Base-by-base conservation (phyloP, 768 basidiomycete genomes). In the Cystobasidium ongulense region DNA sequence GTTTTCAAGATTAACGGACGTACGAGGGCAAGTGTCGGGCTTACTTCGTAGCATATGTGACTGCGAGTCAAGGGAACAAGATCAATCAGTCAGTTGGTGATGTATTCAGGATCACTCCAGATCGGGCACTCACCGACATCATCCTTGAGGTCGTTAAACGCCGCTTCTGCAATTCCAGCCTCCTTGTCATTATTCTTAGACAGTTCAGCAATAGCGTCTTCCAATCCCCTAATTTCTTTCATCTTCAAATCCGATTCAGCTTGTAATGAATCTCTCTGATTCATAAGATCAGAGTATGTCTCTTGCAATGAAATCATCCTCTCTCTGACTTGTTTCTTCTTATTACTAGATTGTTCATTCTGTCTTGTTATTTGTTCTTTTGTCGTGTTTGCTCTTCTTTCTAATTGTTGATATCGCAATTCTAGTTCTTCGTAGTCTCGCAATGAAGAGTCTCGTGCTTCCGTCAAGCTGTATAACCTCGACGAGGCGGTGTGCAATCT, bases 1-100 rank as follows among this genome's bases (percentile, higher is more conserved):
- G 65, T 50, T 21, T 29, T n/a, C 5, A 17, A 67, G 64, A 15
- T 38, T 23, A 13, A 11, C 8, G 15, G 15, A 52, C 3, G 18
- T 11, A 10, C 8, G 2, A 15, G 29, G 15, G 31, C 7, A 35
- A 39, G 38, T n/a, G 29, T 29, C 29, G n/a, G 59, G n/a, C 66
- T 68, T 54, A 74, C 73, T 74, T 74, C 10, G 63, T 53, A 11
- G 73, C 65, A 57, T 74, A 74, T 4, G 63, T 63, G 35, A 74
- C 73, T 74, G 38, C 21, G 7, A 31, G 27, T 5, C 7, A 13
- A n/a, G 23, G 35, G 38, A 10, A 67, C 35, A 52, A 21, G 23
- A 50, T 43, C 65, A n/a, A 21, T 25, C 15, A 35, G 23, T 5
- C n/a, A 2, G 7, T 8, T 27, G 8, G 50, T 17, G 15, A 36